Evolutionary conservation across 768 basidiomycete genomes (phyloP), one percentile per base, ranked within the genome.

Genomic region (Gymnopilus junonius): DNA sequence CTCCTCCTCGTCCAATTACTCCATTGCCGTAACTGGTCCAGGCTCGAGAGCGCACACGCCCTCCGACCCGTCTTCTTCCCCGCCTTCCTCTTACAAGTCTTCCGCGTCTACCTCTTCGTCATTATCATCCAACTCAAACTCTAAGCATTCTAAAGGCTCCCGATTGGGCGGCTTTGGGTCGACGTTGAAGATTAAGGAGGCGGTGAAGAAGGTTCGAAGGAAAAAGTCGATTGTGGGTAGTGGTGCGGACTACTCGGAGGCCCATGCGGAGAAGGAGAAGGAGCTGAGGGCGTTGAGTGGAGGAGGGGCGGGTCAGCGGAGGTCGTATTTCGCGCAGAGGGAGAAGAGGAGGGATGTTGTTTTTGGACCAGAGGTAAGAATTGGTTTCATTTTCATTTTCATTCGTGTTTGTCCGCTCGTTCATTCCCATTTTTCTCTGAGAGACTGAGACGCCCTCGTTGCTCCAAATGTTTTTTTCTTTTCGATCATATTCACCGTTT

Each of bases 331-430:
- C 68, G 75, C 79, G 27, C 77, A 76, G 45, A 73, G 82, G 45
- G 79, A 81, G 31, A 85, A 89, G 70, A 76, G 95, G 55, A 75
- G 82, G 65, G 77, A 78, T 1, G 77, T 94, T 27, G 71, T 75
- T 2, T 85, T 95, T 63, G 89, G 89, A 7, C 88, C 90, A 0
- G 76, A 87, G 68, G 91, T 92, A 55, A 65, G 82, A n/a, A n/a
- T n/a, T 79, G 29, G 23, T 50, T 63, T 37, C 25, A 45, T 66
- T 51, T 57, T 14, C 56, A 6, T 42, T 11, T 55, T 17, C 35
- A 25, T 34, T 59, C 40, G 5, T 51, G 1, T 20, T n/a, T 6
- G n/a, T n/a, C 8, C 3, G 1, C 8, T 8, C n/a, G 17, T 27
- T 15, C 15, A 17, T n/a, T 31, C 48, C 25, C 15, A 15, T 48